These are phyloP conservation scores for Pilaira anomala DNA, from an alignment of 192 early-diverging fungal genomes.

Conservation along the genomic window DNA sequence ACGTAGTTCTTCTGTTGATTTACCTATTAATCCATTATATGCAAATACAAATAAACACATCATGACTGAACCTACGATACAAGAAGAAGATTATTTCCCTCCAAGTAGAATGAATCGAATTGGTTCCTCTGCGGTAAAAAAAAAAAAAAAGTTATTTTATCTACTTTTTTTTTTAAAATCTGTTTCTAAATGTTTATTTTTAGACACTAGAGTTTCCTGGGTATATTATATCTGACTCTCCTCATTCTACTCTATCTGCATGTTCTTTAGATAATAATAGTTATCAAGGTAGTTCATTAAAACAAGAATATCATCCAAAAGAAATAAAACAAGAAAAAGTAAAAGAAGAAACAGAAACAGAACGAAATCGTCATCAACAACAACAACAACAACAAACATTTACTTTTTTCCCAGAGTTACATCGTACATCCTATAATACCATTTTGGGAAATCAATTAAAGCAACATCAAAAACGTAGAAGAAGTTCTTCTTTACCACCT, in stretches of 20 bases:
- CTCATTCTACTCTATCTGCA: background rate
- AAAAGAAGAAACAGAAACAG: background rate
- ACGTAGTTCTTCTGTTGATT: conserved; percentile 22
- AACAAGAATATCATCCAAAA: background rate
- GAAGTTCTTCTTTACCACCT: conserved; percentile 21
- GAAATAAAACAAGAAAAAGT: background rate
- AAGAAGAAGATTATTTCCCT: conserved; percentile 6
- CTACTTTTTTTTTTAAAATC: background rate
- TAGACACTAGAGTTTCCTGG: background rate
- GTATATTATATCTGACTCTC: background rate
- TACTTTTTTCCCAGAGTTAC: conserved; percentile 14
- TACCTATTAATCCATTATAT: background rate
- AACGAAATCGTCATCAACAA: conserved; percentile 1
- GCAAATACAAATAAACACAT: background rate
- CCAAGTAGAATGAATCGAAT: background rate
- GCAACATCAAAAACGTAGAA: conserved; percentile 10
- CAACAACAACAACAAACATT: conserved; percentile 16
- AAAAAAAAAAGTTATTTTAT: background rate
- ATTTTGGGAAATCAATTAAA: conserved; percentile 4
- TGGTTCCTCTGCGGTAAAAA: background rate
- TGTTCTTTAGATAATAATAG: background rate
- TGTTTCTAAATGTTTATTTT: background rate
- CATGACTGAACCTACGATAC: conserved; percentile 5
- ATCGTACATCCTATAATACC: conserved; percentile 6
- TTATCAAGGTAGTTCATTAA: background rate